Evolutionary conservation across 2,329 filamentous ascomycete species (phyloP).

Genomic region (Neofusicoccum sp.): DNA sequence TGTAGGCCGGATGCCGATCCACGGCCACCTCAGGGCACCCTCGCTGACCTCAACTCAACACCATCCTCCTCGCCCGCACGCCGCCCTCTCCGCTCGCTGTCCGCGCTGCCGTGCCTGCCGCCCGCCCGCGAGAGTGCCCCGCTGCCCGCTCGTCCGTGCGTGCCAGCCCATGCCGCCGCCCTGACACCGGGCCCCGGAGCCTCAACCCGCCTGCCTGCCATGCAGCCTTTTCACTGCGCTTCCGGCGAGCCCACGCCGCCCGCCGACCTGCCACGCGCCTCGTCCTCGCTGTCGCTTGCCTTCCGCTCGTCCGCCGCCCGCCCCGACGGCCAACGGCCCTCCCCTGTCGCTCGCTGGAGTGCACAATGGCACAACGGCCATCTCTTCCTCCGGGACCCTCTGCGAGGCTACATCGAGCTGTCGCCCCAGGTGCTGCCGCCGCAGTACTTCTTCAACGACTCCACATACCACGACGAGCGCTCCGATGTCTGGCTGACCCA

Average conservation of each 20-base stretch:
- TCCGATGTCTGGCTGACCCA: slow-evolving; percentile 18
- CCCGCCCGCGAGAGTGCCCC: not conserved
- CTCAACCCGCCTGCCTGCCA: slow-evolving; percentile 14
- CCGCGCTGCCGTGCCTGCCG: not conserved
- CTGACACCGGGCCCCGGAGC: slow-evolving; percentile 12
- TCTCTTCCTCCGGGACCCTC: slow-evolving; percentile 14
- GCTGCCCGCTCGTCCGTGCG: not conserved
- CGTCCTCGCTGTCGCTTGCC: slow-evolving; percentile 7
- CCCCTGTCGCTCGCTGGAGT: slow-evolving; percentile 15
- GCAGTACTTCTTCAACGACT: slow-evolving; percentile 16
- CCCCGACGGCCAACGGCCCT: not conserved
- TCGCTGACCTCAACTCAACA: slow-evolving; percentile 10
- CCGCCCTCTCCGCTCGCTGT: not conserved
- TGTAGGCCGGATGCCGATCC: slow-evolving; percentile 16
- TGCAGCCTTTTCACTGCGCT: slow-evolving; percentile 16
- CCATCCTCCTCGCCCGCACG: not conserved
- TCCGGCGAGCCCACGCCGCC: slow-evolving; percentile 5
- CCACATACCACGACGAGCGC: slow-evolving; percentile 10
- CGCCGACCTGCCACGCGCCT: not conserved
- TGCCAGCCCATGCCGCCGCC: slow-evolving; percentile 6
- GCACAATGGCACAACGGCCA: slow-evolving; percentile 19
- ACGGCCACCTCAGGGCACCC: slow-evolving; percentile 18
- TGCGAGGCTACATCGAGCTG: slow-evolving; percentile 6
- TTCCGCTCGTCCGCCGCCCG: slow-evolving; percentile 3
- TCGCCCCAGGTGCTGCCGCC: slow-evolving; percentile 11